Evolutionary conservation across 306 rosid species (phyloP).

Genomic region (Fragaria iinumae): DNA sequence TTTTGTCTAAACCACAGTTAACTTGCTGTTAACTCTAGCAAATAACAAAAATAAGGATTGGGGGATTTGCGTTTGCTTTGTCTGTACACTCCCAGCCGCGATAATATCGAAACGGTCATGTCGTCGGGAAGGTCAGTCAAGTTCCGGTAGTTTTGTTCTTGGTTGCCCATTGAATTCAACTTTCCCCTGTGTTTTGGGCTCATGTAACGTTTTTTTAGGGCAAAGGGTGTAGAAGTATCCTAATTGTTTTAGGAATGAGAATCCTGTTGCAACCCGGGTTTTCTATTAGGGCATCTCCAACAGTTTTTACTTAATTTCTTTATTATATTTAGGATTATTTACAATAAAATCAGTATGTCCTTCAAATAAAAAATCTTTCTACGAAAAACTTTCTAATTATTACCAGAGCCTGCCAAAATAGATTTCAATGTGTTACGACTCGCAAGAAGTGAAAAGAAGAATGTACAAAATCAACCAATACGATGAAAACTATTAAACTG

Average conservation of each 20-base stretch:
- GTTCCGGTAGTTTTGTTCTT: constrained; percentile 3
- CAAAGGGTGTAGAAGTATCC: not conserved
- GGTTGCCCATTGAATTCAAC: not conserved
- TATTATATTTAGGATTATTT: too few relatives aligned
- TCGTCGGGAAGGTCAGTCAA: constrained; percentile 60
- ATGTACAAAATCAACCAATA: constrained; percentile 14
- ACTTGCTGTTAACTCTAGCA: too few relatives aligned
- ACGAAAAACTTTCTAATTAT: too few relatives aligned
- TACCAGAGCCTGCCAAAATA: constrained; percentile 24
- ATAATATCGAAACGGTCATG: constrained; percentile 36
- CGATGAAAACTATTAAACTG: constrained; percentile 26
- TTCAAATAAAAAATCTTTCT: too few relatives aligned
- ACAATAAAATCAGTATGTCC: too few relatives aligned
- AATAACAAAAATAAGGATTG: too few relatives aligned
- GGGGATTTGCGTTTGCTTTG: too few relatives aligned
- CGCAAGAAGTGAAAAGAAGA: constrained; percentile 21
- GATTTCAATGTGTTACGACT: constrained; percentile 25
- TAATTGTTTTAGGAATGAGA: not conserved
- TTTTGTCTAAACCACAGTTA: too few relatives aligned
- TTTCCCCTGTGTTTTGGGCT: not conserved
- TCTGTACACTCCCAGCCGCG: constrained; percentile 29
- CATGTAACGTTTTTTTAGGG: not conserved
- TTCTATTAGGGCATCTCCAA: too few relatives aligned
- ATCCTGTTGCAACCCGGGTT: not conserved
- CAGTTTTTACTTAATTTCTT: too few relatives aligned